Evolutionary conservation across 1,284 basidiomycete genomes (phyloP).

Genomic region (Apiotrichum mycotoxinovorans): DNA sequence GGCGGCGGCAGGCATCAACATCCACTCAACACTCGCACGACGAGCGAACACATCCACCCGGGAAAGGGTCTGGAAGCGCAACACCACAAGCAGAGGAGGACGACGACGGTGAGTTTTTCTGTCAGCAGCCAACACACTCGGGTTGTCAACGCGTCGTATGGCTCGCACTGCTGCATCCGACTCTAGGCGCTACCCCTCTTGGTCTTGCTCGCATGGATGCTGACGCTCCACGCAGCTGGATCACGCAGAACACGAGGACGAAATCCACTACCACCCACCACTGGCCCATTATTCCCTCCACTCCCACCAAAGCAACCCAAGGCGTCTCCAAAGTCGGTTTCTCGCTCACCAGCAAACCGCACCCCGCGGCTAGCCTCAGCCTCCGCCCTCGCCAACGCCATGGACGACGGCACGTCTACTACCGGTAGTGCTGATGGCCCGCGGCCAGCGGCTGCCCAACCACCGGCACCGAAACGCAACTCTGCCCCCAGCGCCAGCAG

Average conservation of each 20-base stretch:
- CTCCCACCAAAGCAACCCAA: constrained; percentile 46
- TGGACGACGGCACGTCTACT: constrained; percentile 19
- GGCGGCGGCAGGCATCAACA: constrained; percentile 24
- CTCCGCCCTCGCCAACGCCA: constrained; percentile 22
- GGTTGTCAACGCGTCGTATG: not conserved
- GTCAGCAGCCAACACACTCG: not conserved
- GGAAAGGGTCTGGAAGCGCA: constrained; percentile 19
- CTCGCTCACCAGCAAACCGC: constrained; percentile 17
- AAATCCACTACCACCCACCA: constrained; percentile 43
- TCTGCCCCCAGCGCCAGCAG: not conserved
- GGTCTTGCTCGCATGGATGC: too few species aligned
- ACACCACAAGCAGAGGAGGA: constrained; percentile 24
- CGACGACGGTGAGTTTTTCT: constrained; percentile 20
- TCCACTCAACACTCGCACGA: constrained; percentile 21
- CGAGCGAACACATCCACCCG: constrained; percentile 7
- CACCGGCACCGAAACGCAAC: not conserved
- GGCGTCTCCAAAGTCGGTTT: constrained; percentile 30
- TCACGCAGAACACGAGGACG: constrained; percentile 39
- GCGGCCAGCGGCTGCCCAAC: not conserved
- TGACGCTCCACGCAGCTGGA: constrained; percentile 12
- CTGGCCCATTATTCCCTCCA: constrained; percentile 46
- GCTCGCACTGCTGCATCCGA: too few species aligned
- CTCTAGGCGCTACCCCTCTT: too few species aligned
- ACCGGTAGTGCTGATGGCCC: not conserved
- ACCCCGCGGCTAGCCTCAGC: constrained; percentile 10